Conservation (phyloP, 2,329 filamentous ascomycete species). For the Aspergillus sp. region DNA sequence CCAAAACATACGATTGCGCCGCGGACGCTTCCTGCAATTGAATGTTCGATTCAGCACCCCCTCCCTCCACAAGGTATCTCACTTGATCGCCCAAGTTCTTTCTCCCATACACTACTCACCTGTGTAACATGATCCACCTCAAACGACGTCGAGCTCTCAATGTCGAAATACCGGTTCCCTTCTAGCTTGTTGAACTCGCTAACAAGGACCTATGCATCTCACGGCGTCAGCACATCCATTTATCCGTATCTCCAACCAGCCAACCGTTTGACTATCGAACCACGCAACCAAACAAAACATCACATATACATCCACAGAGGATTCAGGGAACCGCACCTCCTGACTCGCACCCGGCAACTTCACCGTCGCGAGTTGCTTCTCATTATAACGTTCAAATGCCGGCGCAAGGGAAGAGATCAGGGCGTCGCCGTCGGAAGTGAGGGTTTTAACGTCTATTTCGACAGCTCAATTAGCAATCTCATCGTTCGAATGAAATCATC, state of each 20-base stretch:
- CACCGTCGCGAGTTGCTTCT: constrained; percentile 84
- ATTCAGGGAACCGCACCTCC: constrained; percentile 53
- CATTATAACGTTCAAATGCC: constrained; percentile 92
- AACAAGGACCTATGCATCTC: constrained; percentile 62
- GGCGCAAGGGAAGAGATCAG: constrained; percentile 72
- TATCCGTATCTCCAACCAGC: not conserved
- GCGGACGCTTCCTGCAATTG: constrained; percentile 70
- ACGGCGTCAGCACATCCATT: constrained; percentile 9
- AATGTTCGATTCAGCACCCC: not conserved
- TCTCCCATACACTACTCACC: constrained; percentile 39
- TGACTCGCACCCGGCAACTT: constrained; percentile 86
- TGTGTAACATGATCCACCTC: constrained; percentile 81
- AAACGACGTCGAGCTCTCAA: constrained; percentile 84
- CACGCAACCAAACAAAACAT: not conserved
- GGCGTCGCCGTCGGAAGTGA: constrained; percentile 69
- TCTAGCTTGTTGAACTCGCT: constrained; percentile 83
- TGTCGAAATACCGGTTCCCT: constrained; percentile 82
- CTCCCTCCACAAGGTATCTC: not conserved
- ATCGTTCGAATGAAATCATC: no score
- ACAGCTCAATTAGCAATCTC: constrained; percentile 16
- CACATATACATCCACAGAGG: not conserved
- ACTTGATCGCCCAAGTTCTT: no score
- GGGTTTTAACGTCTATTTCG: constrained; percentile 76
- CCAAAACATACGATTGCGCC: constrained; percentile 74
- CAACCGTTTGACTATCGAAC: no score